Evolutionary conservation across 257 asterid genomes (phyloP).

Genomic region (Phtheirospermum japonicum): DNA sequence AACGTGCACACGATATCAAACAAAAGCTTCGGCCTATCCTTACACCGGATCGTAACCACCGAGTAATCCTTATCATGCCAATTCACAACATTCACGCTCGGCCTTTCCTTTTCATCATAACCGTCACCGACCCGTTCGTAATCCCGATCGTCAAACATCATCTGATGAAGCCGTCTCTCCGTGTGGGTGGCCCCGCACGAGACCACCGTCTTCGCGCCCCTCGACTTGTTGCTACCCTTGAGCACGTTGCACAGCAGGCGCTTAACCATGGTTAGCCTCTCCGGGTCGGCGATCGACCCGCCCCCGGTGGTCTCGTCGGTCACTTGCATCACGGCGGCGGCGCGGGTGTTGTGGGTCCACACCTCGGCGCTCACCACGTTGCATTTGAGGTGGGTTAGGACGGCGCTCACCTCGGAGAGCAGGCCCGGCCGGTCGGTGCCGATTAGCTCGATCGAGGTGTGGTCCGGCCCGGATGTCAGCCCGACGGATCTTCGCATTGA

Average conservation of each 20-base stretch:
- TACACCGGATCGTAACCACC: conserved; percentile 77
- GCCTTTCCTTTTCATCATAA: conserved; percentile 54
- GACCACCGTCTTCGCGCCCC: conserved; percentile 80
- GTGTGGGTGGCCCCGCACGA: conserved; percentile 68
- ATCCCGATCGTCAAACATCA: conserved; percentile 96
- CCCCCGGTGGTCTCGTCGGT: conserved; percentile 65
- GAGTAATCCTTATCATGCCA: conserved; percentile 94
- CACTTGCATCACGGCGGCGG: conserved; percentile 93
- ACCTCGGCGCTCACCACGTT: conserved; percentile 92
- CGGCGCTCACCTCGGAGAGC: conserved; percentile 98
- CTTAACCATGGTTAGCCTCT: conserved; percentile 58
- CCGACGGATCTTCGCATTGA: conserved; percentile 92
- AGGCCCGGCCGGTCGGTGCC: conserved; percentile 94
- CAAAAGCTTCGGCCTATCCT: conserved; percentile 90
- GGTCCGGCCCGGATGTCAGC: conserved; percentile 59
- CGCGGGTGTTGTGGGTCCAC: conserved; percentile 98
- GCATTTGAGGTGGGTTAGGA: conserved; percentile 83
- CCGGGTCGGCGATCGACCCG: conserved; percentile 55
- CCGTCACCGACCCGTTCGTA: conserved; percentile 54
- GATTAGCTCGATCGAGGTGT: conserved; percentile 82
- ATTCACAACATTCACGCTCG: conserved; percentile 72
- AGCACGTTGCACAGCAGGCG: conserved; percentile 71
- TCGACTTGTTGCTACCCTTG: conserved; percentile 65
- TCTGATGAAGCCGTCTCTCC: conserved; percentile 87
- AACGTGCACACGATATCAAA: conserved; percentile 85